Percentiles rank a stretch among this genome's conserved stretches.
phyloP scores from a whole-genome alignment of 331 rosid genomes.

The Cydonia oblonga region DNA sequence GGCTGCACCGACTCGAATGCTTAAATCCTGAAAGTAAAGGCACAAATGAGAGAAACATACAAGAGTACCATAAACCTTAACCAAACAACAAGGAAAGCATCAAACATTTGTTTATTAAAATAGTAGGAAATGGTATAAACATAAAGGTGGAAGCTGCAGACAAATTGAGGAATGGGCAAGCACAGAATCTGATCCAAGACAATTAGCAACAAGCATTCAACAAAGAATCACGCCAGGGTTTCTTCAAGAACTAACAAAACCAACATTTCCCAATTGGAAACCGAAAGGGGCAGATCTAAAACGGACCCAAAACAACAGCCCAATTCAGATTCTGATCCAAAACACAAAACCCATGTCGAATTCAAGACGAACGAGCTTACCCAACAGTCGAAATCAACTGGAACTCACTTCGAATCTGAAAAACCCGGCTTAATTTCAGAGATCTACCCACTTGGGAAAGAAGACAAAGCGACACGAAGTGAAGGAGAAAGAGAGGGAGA shows the following conservation, averaged over 20 bases:
- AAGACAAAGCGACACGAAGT: neutral
- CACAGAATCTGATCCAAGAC: neutral
- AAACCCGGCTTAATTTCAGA: neutral
- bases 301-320: neutral
- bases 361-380: neutral
- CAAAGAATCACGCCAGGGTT: neutral
- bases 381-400: neutral
- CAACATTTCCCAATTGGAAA: neutral
- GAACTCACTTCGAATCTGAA: neutral
- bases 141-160: neutral
- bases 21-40: slow-evolving; percentile 5
- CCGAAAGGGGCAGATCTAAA: neutral
- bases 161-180: neutral
- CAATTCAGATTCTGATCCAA: neutral
- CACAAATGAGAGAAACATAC: neutral
- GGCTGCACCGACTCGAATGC: neutral
- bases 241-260: neutral
- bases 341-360: slow-evolving; percentile 1
- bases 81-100: slow-evolving; percentile 11
- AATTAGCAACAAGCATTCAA: neutral
- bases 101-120: neutral
- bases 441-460: neutral
- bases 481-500: neutral
- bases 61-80: neutral
- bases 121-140: neutral